These are phyloP conservation scores for Tylopilus felleus DNA, from an alignment of 768 basidiomycete species.

Conservation along the genomic window DNA sequence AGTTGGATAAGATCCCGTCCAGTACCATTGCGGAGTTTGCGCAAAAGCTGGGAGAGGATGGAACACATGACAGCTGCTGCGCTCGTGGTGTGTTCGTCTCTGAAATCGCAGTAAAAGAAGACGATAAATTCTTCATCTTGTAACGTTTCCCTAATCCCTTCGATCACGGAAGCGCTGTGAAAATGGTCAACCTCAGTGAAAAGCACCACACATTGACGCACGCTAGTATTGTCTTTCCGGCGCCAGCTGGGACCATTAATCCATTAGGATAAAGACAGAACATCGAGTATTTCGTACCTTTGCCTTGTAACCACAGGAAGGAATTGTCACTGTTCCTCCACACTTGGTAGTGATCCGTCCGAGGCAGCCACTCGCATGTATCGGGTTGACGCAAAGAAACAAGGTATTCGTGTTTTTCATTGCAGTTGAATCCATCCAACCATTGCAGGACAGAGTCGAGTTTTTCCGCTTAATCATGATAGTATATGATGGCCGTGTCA, in stretches of 20 bases:
- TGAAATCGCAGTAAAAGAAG: conserved; percentile 22
- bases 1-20: neutral
- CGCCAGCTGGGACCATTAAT: conserved; percentile 5
- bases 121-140: neutral
- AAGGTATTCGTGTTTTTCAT: neutral
- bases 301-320: conserved; percentile 8
- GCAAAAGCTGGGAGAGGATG: conserved; percentile 14
- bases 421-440: conserved; percentile 1
- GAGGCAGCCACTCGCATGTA: conserved; percentile 6
- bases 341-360: neutral
- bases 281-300: neutral
- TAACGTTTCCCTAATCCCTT: neutral
- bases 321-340: neutral
- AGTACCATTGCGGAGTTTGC: neutral
- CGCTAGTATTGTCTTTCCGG: conserved; percentile 16
- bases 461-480: neutral
- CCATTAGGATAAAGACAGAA: neutral
- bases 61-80: conserved; percentile 7
- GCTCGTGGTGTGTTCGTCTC: neutral
- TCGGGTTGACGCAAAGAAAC: neutral
- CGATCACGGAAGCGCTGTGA: neutral
- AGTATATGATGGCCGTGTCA: neutral
- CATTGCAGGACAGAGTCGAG: neutral
- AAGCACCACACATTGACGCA: neutral
- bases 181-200: neutral